Evolutionary conservation across 352 stramenopile species (phyloP), one percentile per base, ranked within the genome.

Genomic region (Pythium grandisporangium): DNA sequence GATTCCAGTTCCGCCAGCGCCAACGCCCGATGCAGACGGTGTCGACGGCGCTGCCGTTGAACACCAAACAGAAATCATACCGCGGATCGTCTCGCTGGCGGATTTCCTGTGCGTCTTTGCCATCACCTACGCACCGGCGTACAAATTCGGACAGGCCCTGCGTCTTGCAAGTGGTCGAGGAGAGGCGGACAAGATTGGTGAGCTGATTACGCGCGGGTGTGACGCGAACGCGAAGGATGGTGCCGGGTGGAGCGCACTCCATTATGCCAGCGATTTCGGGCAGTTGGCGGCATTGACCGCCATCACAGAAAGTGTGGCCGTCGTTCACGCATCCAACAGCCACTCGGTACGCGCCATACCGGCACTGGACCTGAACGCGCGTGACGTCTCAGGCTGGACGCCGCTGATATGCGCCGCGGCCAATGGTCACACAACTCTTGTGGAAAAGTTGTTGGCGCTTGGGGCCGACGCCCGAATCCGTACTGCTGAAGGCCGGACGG

Each of bases 61-160:
- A n/a, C n/a, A n/a, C n/a, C n/a, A n/a, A n/a, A n/a, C n/a, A n/a
- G n/a, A n/a, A n/a, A n/a, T n/a, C n/a, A n/a, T n/a, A n/a, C n/a
- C n/a, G n/a, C n/a, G n/a, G n/a, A n/a, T n/a, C n/a, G 29, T 66
- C 19, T 53, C 36, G 4, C 46, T 48, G 8, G 43, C 58, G 21
- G 67, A 70, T 34, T 57, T 83, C 20, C 39, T 85, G 2, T 83
- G 70, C 20, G 27, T 82, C 2, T 89, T 84, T 41, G 65, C 71
- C 10, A 36, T 69, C 1, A 45, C 81, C 13, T 85, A 83, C 43
- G 68, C 76, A 0, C 76, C 76, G 4, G 70, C 70, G 2, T 84
- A 81, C 55, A 86, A 86, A 45, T 86, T 66, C 30, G 72, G 76
- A 0, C 68, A 89, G 30, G 60, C 83, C 13, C 52, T 89, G 2